Evolutionary conservation across 2,329 filamentous ascomycete species (phyloP).

Genomic region (Cladosporium sp.): DNA sequence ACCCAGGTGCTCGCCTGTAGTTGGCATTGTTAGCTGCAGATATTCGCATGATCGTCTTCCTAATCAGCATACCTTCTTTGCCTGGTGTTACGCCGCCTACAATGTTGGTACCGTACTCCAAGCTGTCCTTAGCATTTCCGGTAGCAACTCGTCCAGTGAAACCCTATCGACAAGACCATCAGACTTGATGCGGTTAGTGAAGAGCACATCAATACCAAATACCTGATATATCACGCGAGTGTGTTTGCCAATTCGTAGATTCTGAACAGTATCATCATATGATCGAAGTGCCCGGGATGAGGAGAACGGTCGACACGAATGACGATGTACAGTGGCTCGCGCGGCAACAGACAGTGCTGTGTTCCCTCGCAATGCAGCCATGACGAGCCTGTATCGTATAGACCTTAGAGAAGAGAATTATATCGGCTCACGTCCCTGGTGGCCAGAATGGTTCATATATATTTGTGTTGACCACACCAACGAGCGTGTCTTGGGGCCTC

Average conservation of each 20-base stretch:
- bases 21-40: not conserved
- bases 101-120: constrained; percentile 77
- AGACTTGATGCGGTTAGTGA: not conserved
- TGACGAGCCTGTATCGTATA: constrained; percentile 13
- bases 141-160: constrained; percentile 71
- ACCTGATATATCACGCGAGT: constrained; percentile 67
- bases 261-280: constrained; percentile 64
- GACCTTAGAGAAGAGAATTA: not conserved
- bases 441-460: not conserved
- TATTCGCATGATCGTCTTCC: no score
- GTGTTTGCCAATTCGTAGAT: constrained; percentile 66
- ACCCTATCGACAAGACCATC: constrained; percentile 39
- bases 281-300: constrained; percentile 34
- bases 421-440: not conserved
- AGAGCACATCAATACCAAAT: not conserved
- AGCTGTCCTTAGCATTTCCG: constrained; percentile 72
- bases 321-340: not conserved
- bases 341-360: constrained; percentile 20
- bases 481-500: constrained; percentile 2
- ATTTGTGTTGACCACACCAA: not conserved
- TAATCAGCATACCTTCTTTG: constrained; percentile 48
- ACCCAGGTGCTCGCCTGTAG: constrained; percentile 63
- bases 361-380: constrained; percentile 27
- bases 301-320: constrained; percentile 29
- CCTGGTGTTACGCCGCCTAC: constrained; percentile 76